Conservation (phyloP, 2,329 filamentous ascomycete genomes). For the Fonsecaea erecta region DNA sequence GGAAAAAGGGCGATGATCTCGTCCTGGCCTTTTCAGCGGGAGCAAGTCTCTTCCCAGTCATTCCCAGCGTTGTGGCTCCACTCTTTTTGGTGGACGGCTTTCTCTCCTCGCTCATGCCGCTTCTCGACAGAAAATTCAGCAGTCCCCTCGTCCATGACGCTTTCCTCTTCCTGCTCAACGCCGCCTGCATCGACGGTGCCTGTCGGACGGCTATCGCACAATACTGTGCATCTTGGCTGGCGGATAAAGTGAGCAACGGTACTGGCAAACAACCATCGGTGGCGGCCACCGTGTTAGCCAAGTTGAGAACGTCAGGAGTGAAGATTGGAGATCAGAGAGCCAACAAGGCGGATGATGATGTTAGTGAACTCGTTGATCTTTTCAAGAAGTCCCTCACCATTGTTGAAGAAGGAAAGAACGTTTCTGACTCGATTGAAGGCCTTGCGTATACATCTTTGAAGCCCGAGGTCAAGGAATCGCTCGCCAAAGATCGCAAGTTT, state of each 20-base stretch:
- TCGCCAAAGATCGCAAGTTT: conserved; percentile 71
- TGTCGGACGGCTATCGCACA: conserved; percentile 85
- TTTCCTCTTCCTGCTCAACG: conserved; percentile 85
- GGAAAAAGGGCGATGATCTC: conserved; percentile 82
- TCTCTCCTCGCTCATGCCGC: conserved; percentile 72
- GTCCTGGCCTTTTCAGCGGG: conserved; percentile 94
- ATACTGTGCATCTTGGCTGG: conserved; percentile 84
- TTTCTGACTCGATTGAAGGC: conserved; percentile 83
- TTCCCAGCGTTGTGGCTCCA: conserved; percentile 72
- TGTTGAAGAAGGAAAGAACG: conserved; percentile 52
- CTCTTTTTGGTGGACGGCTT: conserved; percentile 92
- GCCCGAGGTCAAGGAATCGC: conserved; percentile 79
- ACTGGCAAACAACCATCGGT: conserved; percentile 57
- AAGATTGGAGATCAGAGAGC: conserved; percentile 42
- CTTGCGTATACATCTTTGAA: conserved; percentile 90
- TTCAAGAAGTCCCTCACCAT: conserved; percentile 55
- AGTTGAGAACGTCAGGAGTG: conserved; percentile 53
- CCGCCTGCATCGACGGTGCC: conserved; percentile 80
- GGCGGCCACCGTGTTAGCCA: conserved; percentile 76
- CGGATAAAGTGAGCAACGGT: conserved; percentile 77
- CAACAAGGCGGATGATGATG: conserved; percentile 47
- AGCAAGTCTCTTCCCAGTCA: conserved; percentile 82
- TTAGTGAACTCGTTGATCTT: conserved; percentile 58
- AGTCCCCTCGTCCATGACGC: conserved; percentile 84
- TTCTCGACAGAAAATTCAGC: conserved; percentile 81